phyloP scores from a whole-genome alignment of 2,329 filamentous ascomycete genomes.

The Chaetomium olivaceum region DNA sequence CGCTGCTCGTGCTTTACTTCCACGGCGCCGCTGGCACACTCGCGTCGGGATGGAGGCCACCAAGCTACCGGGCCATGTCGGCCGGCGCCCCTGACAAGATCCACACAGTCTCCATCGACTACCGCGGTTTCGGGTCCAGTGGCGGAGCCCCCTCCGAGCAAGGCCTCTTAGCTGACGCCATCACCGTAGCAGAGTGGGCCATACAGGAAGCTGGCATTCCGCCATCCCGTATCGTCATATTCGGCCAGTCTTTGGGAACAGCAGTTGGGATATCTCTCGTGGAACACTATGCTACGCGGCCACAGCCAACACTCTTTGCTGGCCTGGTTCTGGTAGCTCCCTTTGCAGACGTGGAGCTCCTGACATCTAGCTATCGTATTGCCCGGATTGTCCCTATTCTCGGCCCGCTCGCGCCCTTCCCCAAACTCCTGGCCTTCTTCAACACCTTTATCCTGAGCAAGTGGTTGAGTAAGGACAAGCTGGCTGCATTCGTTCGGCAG shows the following conservation, averaged over 20 bases:
- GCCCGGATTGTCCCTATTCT: conserved; percentile 57
- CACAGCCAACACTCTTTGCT: conserved; percentile 49
- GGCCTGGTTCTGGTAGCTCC: conserved; percentile 58
- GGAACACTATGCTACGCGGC: conserved; percentile 35
- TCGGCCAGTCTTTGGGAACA: conserved; percentile 60
- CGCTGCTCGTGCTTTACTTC: conserved; percentile 50
- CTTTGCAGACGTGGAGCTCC: conserved; percentile 54
- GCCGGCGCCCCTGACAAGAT: conserved; percentile 52
- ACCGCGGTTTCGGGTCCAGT: conserved; percentile 59
- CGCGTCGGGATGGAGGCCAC: conserved; percentile 54
- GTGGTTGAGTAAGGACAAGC: conserved; percentile 52
- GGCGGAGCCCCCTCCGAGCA: conserved; percentile 55
- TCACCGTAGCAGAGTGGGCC: conserved; percentile 56
- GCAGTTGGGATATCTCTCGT: conserved; percentile 40
- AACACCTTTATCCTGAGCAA: conserved; percentile 50
- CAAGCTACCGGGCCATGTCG: conserved; percentile 58
- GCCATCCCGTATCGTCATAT: conserved; percentile 57
- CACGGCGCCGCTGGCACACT: conserved; percentile 60
- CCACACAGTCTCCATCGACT: conserved; percentile 61
- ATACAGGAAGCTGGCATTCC: conserved; percentile 53
- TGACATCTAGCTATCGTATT: conserved; percentile 59
- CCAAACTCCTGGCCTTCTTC: conserved; percentile 48
- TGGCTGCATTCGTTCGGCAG: conserved; percentile 47
- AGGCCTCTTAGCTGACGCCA: conserved; percentile 56
- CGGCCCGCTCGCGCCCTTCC: conserved; percentile 51